Evolutionary conservation across 2,329 filamentous ascomycete genomes (phyloP), one percentile per base, ranked within the genome.

Genomic region (Trichoderma sp.): DNA sequence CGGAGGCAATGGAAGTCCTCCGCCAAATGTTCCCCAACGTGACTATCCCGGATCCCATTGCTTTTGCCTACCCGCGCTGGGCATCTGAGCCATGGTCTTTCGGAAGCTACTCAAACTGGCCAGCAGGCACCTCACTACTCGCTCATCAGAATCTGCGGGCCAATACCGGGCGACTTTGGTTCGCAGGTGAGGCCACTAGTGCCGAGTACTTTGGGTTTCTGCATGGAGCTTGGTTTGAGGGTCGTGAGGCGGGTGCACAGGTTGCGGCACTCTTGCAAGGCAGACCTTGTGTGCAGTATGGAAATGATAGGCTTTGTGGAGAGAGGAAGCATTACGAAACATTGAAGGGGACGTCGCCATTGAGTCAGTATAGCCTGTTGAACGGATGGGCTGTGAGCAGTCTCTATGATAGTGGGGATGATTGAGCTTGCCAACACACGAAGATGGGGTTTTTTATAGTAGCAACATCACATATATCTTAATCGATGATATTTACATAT

Each of bases 91-190:
- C 72, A 4, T 84, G 82, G 82, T 75, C 81, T 0, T 86, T 84
- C 64, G 89, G 89, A 4, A 88, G 84, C 25, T 91, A 90, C 76
- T 88, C 86, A 42, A 90, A 90, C 74, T 91, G 89, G 89, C 89
- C 89, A 0, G 78, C 84, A 0, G 86, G 86, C 0, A 87, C 87
- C 52, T 88, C 86, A 0, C 79, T 91, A 0, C 85, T 90, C 72
- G 86, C 83, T 78, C 89, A 91, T 71, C 85, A 91, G 73, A 91
- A 91, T 70, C 79, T 91, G 12, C 84, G 89, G 1, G 87, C 88
- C n/a, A 90, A 90, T 69, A 77, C 89, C 0, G 83, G 82, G 9
- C 77, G 86, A 0, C 74, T 91, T 3, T 90, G 84, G 79, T 91
- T 90, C 70, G 88, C 89, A 0, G 89, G 89, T 0, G 89, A 91